A percentile compares a stretch with the other conserved stretches of the same genome.
Evolutionary conservation across 352 stramenopile species (phyloP).

Genomic region (Globisporangium viniferum): DNA sequence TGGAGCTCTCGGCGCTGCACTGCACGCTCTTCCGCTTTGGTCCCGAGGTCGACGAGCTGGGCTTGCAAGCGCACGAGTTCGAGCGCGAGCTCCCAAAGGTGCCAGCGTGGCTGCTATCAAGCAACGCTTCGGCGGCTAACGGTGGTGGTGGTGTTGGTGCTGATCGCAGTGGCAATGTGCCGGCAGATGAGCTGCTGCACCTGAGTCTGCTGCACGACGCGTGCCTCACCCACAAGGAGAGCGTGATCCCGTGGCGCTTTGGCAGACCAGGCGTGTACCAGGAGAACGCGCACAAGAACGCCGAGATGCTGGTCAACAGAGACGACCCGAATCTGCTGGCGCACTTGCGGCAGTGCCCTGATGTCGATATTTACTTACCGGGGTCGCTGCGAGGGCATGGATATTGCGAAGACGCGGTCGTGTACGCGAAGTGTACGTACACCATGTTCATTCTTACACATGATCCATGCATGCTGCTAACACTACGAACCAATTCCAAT

Average conservation of each 20-base stretch:
- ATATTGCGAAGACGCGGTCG: conserved; percentile 66
- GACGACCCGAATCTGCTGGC: conserved; percentile 38
- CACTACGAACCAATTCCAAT: not conserved
- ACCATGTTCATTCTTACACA: too few relatives aligned
- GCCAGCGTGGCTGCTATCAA: not conserved
- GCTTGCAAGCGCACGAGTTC: not conserved
- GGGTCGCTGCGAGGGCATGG: not conserved
- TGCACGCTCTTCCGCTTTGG: not conserved
- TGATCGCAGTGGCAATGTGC: conserved; percentile 15
- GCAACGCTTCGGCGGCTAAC: not conserved
- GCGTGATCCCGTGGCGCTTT: conserved; percentile 47
- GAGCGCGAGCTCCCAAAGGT: not conserved
- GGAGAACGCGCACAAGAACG: conserved; percentile 15
- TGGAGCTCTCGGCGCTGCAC: conserved; percentile 8
- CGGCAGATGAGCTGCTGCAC: conserved; percentile 34
- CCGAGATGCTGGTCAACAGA: conserved; percentile 24
- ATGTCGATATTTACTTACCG: conserved; percentile 68
- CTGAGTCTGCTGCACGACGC: conserved; percentile 48
- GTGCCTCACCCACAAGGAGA: conserved; percentile 41
- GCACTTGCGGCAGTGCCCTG: conserved; percentile 48
- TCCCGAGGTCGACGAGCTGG: conserved; percentile 1
- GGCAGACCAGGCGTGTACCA: conserved; percentile 17
- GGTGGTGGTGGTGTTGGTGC: not conserved
- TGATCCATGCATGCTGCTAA: not conserved
- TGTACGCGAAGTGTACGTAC: conserved; percentile 59